phyloP scores from a whole-genome alignment of 1,284 basidiomycete genomes.

The Phenoliferia sp. region DNA sequence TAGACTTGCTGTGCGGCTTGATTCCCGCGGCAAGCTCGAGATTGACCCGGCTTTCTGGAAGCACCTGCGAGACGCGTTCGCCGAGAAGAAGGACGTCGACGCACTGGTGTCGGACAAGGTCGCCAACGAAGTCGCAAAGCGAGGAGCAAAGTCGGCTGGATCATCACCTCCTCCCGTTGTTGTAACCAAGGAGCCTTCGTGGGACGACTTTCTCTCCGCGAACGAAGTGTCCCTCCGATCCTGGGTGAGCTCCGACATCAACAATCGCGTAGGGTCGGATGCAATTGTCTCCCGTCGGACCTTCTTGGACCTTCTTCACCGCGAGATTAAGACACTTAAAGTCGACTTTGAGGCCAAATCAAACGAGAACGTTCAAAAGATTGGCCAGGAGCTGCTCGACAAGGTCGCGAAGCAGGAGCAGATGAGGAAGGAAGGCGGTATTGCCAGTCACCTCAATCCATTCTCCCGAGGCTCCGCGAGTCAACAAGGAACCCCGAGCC shows the following conservation, averaged over 20 bases:
- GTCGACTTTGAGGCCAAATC: slow-evolving; percentile 36
- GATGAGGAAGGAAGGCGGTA: slow-evolving; percentile 25
- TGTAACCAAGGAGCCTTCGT: slow-evolving; percentile 15
- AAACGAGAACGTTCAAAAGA: slow-evolving; percentile 37
- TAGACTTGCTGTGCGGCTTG: slow-evolving; percentile 43
- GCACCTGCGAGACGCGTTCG: slow-evolving; percentile 47
- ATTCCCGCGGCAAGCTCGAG: slow-evolving; percentile 41
- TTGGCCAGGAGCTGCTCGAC: slow-evolving; percentile 33
- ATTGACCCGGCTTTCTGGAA: slow-evolving; percentile 49
- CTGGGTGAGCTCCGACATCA: slow-evolving; percentile 42
- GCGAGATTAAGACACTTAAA: slow-evolving; percentile 40
- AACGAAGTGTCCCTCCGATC: slow-evolving; percentile 42
- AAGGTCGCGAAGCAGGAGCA: slow-evolving; percentile 48
- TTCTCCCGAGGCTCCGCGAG: not conserved
- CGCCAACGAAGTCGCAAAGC: slow-evolving; percentile 32
- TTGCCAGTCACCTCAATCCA: not conserved
- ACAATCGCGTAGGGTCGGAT: slow-evolving; percentile 25
- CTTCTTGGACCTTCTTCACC: slow-evolving; percentile 38
- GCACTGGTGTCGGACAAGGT: slow-evolving; percentile 33
- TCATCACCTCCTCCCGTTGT: slow-evolving; percentile 12
- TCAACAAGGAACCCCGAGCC: not conserved
- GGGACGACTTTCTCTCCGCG: slow-evolving; percentile 38
- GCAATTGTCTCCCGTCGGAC: slow-evolving; percentile 36
- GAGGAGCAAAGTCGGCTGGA: no score
- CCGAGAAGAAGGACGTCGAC: slow-evolving; percentile 37